Evolutionary conservation across 2,329 filamentous ascomycete genomes (phyloP), one percentile per base, ranked within the genome.

Genomic region (Penicillium sp.): DNA sequence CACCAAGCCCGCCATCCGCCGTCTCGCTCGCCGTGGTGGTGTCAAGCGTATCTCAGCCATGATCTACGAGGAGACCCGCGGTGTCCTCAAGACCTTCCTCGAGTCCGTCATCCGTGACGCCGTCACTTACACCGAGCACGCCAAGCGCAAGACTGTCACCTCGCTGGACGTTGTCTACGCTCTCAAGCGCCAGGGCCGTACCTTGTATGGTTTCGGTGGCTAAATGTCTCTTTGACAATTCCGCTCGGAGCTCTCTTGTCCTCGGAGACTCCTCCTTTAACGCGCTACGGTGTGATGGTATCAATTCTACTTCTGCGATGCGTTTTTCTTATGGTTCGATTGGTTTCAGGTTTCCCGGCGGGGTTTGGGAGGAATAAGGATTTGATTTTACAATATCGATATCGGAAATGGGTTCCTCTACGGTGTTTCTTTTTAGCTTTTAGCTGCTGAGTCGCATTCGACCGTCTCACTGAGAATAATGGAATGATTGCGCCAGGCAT

Each of bases 21-120:
- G 92, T 95, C 91, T 97, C 72, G 91, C 91, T 59, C 91, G 91
- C 79, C 91, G 91, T 95, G 91, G 92, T 75, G 91, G 91, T 91
- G 91, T 96, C 83, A 96, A 96, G 89, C 91, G 91, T 95, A 96
- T 96, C 71, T 95, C 91, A 67, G 91, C 91, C 73, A 95, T 88
- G 86, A 89, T 89, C 77, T 89, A 89, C 78, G 86, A 88, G 70
- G 84, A 89, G 78, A 89, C 86, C 64, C 86, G 86, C 66, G 85
- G 84, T 80, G 86, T 89, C 61, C 81, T 89, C 66, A 89, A 89
- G 81, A 83, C 85, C 71, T 89, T 89, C 83, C 84, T 89, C 61
- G 86, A 89, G 75, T 82, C 83, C 67, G 86, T 89, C 73, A 89
- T 89, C 69, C 82, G 85, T 73, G 86, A 88, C 66, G 84, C 86